Conservation (phyloP, 805 yeast species). For the Candida pini region DNA sequence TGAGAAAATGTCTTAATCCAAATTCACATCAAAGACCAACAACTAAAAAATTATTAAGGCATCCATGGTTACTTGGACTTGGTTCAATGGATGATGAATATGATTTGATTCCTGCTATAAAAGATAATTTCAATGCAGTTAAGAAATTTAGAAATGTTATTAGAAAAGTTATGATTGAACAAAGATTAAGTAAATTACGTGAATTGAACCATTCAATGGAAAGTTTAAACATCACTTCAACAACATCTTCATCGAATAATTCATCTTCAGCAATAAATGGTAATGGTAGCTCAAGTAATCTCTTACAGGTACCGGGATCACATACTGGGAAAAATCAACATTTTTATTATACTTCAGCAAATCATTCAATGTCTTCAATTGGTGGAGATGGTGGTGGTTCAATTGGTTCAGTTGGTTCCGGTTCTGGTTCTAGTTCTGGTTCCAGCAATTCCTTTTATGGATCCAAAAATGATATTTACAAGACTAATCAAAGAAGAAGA, state of each 20-base stretch:
- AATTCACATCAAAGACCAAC: slow-evolving; percentile 61
- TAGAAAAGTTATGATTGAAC: slow-evolving; percentile 69
- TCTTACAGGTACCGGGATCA: neutral
- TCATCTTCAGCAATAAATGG: slow-evolving; percentile 34
- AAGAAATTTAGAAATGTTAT: slow-evolving; percentile 73
- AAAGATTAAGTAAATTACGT: slow-evolving; percentile 62
- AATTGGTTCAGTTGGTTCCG: neutral
- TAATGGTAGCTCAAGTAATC: neutral
- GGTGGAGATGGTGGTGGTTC: neutral
- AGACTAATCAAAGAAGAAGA: neutral
- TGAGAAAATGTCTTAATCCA: slow-evolving; percentile 55
- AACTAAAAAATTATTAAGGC: slow-evolving; percentile 51
- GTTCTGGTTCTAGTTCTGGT: neutral
- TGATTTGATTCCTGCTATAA: slow-evolving; percentile 72
- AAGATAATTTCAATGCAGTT: slow-evolving; percentile 69
- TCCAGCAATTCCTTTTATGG: too few species aligned
- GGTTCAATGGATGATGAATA: slow-evolving; percentile 38
- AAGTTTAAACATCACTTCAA: too few species aligned
- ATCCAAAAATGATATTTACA: neutral
- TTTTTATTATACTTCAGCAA: slow-evolving; percentile 1
- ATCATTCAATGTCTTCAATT: neutral
- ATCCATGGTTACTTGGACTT: slow-evolving; percentile 84
- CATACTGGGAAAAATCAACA: neutral
- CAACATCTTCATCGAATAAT: too few species aligned
- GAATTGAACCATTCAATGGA: too few species aligned